Base-by-base conservation (phyloP, 306 rosid species). In the Quercus cerris region DNA sequence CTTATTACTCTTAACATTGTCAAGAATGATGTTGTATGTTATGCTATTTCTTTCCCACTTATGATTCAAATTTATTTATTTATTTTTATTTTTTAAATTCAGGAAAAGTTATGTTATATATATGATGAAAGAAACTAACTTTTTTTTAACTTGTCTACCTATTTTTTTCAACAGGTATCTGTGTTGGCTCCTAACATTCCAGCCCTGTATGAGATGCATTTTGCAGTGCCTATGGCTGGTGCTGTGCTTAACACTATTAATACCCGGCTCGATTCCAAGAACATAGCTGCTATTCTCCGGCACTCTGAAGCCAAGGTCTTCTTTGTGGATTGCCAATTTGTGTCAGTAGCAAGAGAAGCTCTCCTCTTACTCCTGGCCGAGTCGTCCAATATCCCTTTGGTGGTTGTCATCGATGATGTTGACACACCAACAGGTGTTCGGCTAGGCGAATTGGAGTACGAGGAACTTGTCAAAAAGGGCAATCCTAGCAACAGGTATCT, bases 151-250 rank as follows among this genome's bases (percentile, higher is more conserved):
- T 13, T 12, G 22, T 55, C 12, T 3, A 19, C 28, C 62, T 17
- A 11, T 4, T 22, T 15, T 76, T 12, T 35, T 18, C 12, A 49
- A 44, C 81, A 94, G 98, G 97, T 93, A 0, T 94, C 99, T 0
- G 93, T 94, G 28, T 20, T 95, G 75, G 99, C 99, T 0, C 99
- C 99, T 1, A 94, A 94, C 74, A 78, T 93, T 62, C 99, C 99
- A 30, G 99, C 99, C 54, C 77, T 87, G 95, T 95, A 93, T 46
- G 99, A 95, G 94, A 93, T 95, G 97, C 99, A 95, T 78, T 95
- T 95, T 22, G 98, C 97, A 1, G 97, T 93, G 59, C 95, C 99
- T 1, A 95, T 95, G 99, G 99, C 98, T 0, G 98, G 99, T 1
- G 97, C 87, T 0, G 91, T 93, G 2, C 86, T 95, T 1, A 95